Base-by-base conservation (phyloP, 768 basidiomycete genomes). In the Pisolithus microcarpus region DNA sequence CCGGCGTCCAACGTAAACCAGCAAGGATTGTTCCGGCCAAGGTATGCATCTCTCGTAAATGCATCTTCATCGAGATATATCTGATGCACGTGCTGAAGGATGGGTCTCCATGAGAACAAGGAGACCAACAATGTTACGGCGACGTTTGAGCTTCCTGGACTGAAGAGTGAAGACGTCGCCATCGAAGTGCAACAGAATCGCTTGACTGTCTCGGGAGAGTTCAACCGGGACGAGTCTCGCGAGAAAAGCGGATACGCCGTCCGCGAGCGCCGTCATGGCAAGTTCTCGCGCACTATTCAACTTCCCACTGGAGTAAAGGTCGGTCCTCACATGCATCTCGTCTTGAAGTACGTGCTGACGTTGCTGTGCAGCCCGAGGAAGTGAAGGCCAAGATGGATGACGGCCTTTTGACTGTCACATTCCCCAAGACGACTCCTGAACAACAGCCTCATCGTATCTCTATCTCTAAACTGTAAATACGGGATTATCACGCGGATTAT, bases 71-170 rank as follows among this genome's bases (percentile, higher is more conserved):
- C 26, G 13, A 13, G 34, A 34, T 15, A 34, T 5, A 34, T 15
- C 34, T 34, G 10, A 34, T 34, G 11, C 3, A 4, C 15, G 13
- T 34, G 13, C 11, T 11, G 1, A 53, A 81, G 80, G 56, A 76
- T 82, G 75, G 77, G 81, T 54, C 64, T 81, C 13, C 75, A 78
- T 58, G 79, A 82, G 57, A 66, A 79, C 53, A 43, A 58, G 0
- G 69, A 75, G 28, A 65, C 61, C 21, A 78, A 80, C 56, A 59
- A 66, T 34, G 75, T 82, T 34, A 79, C 76, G 0, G 80, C 80
- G 38, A 62, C 70, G 7, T 79, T 83, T 59, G 81, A 84, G 56
- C 65, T 84, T 8, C 81, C 82, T 0, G 81, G 81, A 18, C 26
- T 82, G 38, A 66, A 66, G 50, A 74, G 76, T 26, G 74, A 79